Base-by-base conservation (phyloP, 2,329 filamentous ascomycete genomes). In the Botrytis aclada region DNA sequence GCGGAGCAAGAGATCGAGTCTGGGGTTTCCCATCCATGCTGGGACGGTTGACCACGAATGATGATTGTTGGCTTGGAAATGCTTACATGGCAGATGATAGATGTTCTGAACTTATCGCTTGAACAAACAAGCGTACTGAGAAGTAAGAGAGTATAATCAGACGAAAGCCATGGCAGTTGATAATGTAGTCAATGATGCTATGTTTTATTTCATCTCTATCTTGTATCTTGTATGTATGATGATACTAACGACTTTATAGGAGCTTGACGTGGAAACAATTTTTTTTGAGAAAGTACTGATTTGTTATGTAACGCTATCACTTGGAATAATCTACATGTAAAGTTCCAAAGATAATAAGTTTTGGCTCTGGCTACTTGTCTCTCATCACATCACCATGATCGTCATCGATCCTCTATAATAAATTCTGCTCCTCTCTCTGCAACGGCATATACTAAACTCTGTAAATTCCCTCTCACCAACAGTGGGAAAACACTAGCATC, bases 381-480 rank as follows among this genome's bases (percentile, higher is more conserved):
- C n/a, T 45, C 3, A 29, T 5, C 14, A 54, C 25, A 29, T 18
- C 14, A 29, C 1, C 12, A 0, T 54, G n/a, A 54, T 41, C 45
- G 45, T n/a, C 7, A 34, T 37, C 4, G 6, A 32, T 58, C 56
- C 65, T 43, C n/a, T 29, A 37, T 5, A 34, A 70, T 34, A 69
- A 56, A 64, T 20, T 63, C 71, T 20, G 22, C 71, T 25, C 60
- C 67, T 14, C 61, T 70, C 37, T 73, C 67, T 16, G 45, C 72
- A 51, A 61, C 25, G 14, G 69, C 73, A 74, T 67, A 73, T 37
- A 72, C 63, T 25, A 47, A 56, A 51, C n/a, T 70, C 41, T 73
- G 67, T 14, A 72, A 8, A n/a, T 73, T 72, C 1, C 66, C 51
- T 37, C 69, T 64, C 8, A 67, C 67, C 10, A 73, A 54, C 32